phyloP scores from a whole-genome alignment of 2,329 filamentous ascomycete species.

The Fusarium tupiense region DNA sequence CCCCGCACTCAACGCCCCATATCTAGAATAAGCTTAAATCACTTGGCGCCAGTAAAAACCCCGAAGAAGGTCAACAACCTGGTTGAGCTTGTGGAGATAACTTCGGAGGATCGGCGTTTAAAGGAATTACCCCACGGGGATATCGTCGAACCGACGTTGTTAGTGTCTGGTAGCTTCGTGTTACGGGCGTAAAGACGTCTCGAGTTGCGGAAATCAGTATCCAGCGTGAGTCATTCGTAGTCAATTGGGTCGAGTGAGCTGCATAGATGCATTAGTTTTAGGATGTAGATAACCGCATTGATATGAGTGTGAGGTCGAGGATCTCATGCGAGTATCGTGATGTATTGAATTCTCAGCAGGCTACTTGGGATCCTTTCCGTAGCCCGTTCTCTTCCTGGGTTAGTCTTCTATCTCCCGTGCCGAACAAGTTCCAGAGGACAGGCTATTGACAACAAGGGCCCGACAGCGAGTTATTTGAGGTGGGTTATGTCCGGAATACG shows the following conservation, averaged over 20 bases:
- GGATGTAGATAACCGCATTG: accelerated
- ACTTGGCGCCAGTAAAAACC: constrained; percentile 17
- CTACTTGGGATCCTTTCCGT: too few relatives aligned
- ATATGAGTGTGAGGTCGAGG: background rate
- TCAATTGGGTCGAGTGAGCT: too few relatives aligned
- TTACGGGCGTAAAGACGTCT: background rate
- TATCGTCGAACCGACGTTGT: background rate
- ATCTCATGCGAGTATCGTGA: too few relatives aligned
- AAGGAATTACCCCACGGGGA: constrained; percentile 31
- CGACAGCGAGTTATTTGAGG: too few relatives aligned
- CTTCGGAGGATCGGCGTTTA: constrained; percentile 35
- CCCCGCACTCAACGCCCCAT: background rate
- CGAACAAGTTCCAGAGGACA: too few relatives aligned
- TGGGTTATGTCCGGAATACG: too few relatives aligned
- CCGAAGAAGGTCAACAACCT: background rate
- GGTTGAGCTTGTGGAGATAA: constrained; percentile 17
- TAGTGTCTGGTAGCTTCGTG: background rate
- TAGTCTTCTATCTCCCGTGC: too few relatives aligned
- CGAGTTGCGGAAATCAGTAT: background rate
- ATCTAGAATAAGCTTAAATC: constrained; percentile 17
- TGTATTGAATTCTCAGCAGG: too few relatives aligned
- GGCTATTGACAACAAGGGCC: too few relatives aligned
- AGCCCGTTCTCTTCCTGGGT: too few relatives aligned
- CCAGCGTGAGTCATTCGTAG: background rate
- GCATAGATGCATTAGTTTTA: background rate